Evolutionary conservation across 805 yeast genomes (phyloP), one percentile per base, ranked within the genome.

Genomic region (Starmerella apis): DNA sequence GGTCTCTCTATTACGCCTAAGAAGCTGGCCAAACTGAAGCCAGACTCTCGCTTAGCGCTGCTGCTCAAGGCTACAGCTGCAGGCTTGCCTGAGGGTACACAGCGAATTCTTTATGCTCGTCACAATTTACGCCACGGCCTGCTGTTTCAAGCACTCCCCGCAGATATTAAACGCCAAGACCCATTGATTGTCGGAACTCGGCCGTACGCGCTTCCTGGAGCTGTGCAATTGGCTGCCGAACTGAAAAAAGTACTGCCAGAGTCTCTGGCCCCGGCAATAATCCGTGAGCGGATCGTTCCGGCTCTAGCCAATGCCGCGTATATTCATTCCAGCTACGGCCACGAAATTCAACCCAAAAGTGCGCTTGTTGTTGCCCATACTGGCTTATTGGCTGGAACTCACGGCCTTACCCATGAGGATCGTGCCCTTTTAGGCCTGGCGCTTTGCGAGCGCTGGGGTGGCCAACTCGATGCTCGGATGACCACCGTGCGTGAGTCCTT

Each of bases 61-160:
- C 39, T 53, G 13, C 38, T 53, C 10, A 48, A 33, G 14, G 43
- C 27, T 5, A 35, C 51, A 19, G 54, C 49, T 6, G 19, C 13
- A 20, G 36, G 50, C 19, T 49, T 51, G 11, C 46, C 49, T n/a
- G 25, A 31, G 16, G 4, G 18, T 22, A 14, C 23, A 8, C 20
- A 41, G 22, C 41, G 46, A 19, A 73, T 83, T 24, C 78, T 80
- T 57, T 83, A 83, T 62, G 74, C 80, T 50, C 86, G 82, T 62
- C 87, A 86, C 55, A 87, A 87, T 51, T 81, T 82, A 20, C 71
- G 90, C 57, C 90, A 83, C 65, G 90, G 90, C 53, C 78, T 80
- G 1, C 59, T 83, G 32, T 83, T 77, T 61, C 77, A 83, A 6
- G 73, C 74, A 59, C 67, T 83, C 31, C 79, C 86, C 19, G 67